Base-by-base conservation (phyloP, 768 basidiomycete genomes). In the Coprinopsis cinerea region DNA sequence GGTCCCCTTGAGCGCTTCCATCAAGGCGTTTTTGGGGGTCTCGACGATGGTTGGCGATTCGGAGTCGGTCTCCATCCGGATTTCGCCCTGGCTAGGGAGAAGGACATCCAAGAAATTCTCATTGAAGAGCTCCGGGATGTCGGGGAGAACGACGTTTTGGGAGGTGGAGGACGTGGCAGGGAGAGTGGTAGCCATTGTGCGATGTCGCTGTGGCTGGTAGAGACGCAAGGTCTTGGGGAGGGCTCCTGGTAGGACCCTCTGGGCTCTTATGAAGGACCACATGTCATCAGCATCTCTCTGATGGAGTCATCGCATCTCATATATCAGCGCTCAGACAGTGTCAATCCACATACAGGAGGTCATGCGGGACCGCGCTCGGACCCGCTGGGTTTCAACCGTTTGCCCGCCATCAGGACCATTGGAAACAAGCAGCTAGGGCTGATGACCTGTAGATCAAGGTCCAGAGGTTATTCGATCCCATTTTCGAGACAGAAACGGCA, bases 81-180 rank as follows among this genome's bases (percentile, higher is more conserved):
- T 42, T n/a, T 55, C 28, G 22, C 44, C 46, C 14, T 41, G 17
- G 2, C 53, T 42, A 25, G 82, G 81, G n/a, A 84, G 53, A 18
- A 85, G 73, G 35, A 69, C 57, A 59, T 84, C 73, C 45, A 84
- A 73, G 54, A 78, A 83, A 55, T 75, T 70, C 26, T 74, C 64
- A 47, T 80, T 63, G 49, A 71, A 77, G 25, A 86, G 75, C 56
- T 85, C 82, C 1, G 75, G 75, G 39, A 87, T 73, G 30, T 63
- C 49, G 0, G 83, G 84, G 11, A 85, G 66, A 4, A 74, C 69
- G 44, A 82, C 66, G 37, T 63, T 68, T 54, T 81, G 81, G 37
- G 70, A 56, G 6, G 65, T 61, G 5, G 55, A 47, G 44, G 61
- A 48, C 37, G 57, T 44, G 24, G 57, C 39, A 27, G 53, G 36